phyloP scores from a whole-genome alignment of 768 basidiomycete genomes.

The Naematelia aurantialba region DNA sequence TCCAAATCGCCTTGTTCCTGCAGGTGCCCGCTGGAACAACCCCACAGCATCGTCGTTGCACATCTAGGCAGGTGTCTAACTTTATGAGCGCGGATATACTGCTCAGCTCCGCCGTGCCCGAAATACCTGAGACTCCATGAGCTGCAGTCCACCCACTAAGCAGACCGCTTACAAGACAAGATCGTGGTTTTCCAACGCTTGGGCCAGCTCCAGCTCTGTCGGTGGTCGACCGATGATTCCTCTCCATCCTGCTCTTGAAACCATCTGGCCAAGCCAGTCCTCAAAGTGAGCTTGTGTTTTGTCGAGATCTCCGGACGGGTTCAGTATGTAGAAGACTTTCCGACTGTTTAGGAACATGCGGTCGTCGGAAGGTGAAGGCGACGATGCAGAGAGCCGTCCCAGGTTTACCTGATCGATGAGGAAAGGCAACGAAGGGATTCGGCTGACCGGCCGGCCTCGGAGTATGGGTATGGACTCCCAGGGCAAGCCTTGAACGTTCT shows the following conservation, averaged over 20 bases:
- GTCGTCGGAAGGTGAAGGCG: slow-evolving; percentile 53
- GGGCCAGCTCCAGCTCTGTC: slow-evolving; percentile 75
- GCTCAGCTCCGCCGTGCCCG: slow-evolving; percentile 93
- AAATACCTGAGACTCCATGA: slow-evolving; percentile 75
- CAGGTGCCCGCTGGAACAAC: slow-evolving; percentile 88
- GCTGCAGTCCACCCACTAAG: not conserved
- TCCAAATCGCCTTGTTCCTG: slow-evolving; percentile 93
- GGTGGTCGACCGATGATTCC: slow-evolving; percentile 72
- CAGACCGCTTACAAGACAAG: slow-evolving; percentile 73
- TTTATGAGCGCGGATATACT: slow-evolving; percentile 83
- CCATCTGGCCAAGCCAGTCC: slow-evolving; percentile 72
- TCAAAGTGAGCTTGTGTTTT: slow-evolving; percentile 78
- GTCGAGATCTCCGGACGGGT: slow-evolving; percentile 84
- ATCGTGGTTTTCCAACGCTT: slow-evolving; percentile 69
- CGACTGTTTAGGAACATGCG: slow-evolving; percentile 62
- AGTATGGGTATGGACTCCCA: slow-evolving; percentile 93
- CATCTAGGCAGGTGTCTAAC: slow-evolving; percentile 77
- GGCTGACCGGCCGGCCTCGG: slow-evolving; percentile 77
- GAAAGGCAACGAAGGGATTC: slow-evolving; percentile 88
- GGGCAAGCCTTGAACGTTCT: slow-evolving; percentile 79
- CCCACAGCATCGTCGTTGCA: slow-evolving; percentile 96
- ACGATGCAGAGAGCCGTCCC: too few species aligned
- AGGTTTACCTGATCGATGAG: slow-evolving; percentile 74
- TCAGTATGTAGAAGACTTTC: slow-evolving; percentile 77
- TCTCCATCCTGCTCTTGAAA: slow-evolving; percentile 66